Base-by-base conservation (phyloP, 495 filamentous ascomycete species). In the Alectoria sarmentosa region DNA sequence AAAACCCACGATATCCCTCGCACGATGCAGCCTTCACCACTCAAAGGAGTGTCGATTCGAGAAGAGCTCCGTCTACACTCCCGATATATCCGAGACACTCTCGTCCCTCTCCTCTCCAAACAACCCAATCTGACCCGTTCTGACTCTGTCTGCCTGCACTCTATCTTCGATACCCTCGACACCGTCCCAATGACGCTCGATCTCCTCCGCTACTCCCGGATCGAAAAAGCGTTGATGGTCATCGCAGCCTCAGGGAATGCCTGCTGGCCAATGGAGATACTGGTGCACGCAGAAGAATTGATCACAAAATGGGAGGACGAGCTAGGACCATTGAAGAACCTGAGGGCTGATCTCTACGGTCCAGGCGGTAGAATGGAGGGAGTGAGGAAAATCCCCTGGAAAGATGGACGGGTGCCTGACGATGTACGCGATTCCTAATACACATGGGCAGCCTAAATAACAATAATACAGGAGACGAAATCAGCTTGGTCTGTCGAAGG, bases 331-430 rank as follows among this genome's bases (percentile, higher is more conserved):
- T 56, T 71, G 52, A 56, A 62, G 28, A 41, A 62, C 21, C 28
- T 71, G 11, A 60, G 56, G n/a, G 63, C 62, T n/a, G 69, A 71
- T 61, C 42, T 71, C 13, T 67, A 66, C 46, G 69, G 62, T 30
- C 37, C 61, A 36, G 67, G 60, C 0, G 69, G 67, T 4, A 62
- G 67, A 14, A 59, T 71, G 17, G 65, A 71, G 42, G 69, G 67
- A 8, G 28, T 69, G 5, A 61, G 19, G 52, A 65, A 69, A 30
- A 36, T 64, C 0, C 17, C 13, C 5, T 37, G 65, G 32, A 41
- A 34, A 30, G 58, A 52, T 23, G 55, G 55, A 30, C 32, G 48
- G 9, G 55, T 55, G n/a, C 23, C 56, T 23, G 60, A 63, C 28
- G 48, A 58, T 36, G 59, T 55, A 62, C 38, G 37, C 28, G 34